Base-by-base conservation (phyloP, 1,139 yeast species). In the Waltiozyma sp. region DNA sequence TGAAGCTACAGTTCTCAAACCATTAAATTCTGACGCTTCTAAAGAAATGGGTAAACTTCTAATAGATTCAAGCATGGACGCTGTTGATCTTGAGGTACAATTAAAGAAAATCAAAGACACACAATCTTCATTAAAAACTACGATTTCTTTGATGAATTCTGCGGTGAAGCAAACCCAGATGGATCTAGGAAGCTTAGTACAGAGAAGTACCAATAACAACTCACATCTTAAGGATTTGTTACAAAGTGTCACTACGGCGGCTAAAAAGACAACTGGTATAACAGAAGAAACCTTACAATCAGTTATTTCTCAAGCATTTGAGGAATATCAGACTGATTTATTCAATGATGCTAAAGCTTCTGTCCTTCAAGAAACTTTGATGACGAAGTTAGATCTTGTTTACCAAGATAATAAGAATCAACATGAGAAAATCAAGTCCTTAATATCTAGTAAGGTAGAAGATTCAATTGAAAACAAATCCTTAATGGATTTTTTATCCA, bases 161-260 rank as follows among this genome's bases (percentile, higher is more conserved):
- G 59, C 67, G 14, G 65, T 68, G 10, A 56, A 59, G 21, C 64
- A 62, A 9, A 67, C 71, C 2, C 63, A 65, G 43, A 44, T 62
- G 36, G 73, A 68, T 41, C 60, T 69, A 42, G 69, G 63, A 15
- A 59, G 58, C 37, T 49, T 69, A 40, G 66, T 67, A 13, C 56
- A 63, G 28, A 57, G 73, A 37, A 67, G 72, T 1, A 49, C 64
- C n/a, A 69, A 68, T 49, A 68, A 69, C 53, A 71, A 69, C 35
- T 53, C 59, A 10, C 70, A 68, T 21, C 56, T 69, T 43, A 58
- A 58, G 33, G 56, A 58, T 42, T 52, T 65, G 40, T 54, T 63
- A 28, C 58, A 49, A 34, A 53, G 46, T 41, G 54, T 53, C 3
- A 42, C 49, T 5, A 28, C 40, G 1, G 33, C 42, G 9, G 23